These are phyloP conservation scores for Acaromyces ingoldii DNA, from an alignment of 1,284 basidiomycete genomes.

Conservation along the genomic window DNA sequence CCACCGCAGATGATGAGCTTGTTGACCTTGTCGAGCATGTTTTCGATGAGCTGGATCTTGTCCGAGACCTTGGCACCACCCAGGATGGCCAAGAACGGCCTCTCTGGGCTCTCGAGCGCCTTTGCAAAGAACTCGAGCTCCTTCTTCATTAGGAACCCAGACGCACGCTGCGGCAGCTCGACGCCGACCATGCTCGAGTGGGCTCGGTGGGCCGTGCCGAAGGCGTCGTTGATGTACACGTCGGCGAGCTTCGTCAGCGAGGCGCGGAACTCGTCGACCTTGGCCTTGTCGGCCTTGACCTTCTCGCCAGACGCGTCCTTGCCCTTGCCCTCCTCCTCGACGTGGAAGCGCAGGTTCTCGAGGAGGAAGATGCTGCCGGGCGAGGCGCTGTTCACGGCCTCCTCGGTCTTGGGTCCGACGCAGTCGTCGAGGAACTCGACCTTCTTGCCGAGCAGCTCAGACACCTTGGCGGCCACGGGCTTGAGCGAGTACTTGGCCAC, in stretches of 20 bases:
- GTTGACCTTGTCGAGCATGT: conserved; percentile 98
- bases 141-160: conserved; percentile 97
- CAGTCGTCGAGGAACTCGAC: conserved; percentile 79
- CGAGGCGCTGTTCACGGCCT: conserved; percentile 65
- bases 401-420: conserved; percentile 78
- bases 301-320: conserved; percentile 91
- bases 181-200: conserved; percentile 99
- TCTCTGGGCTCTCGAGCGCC: conserved; percentile 86
- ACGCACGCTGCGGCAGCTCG: conserved; percentile 83
- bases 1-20: conserved; percentile 95
- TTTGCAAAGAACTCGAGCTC: conserved; percentile 99
- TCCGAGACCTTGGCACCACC: conserved; percentile 98
- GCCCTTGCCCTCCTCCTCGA: conserved; percentile 91
- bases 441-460: conserved; percentile 51
- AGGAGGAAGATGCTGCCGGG: conserved; percentile 81
- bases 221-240: conserved; percentile 97
- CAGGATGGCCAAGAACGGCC: conserved; percentile 95
- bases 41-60: conserved; percentile 98
- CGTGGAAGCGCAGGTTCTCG: conserved; percentile 97
- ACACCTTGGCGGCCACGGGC: conserved; percentile 62
- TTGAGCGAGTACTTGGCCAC: conserved; percentile 86
- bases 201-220: conserved; percentile 95
- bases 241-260: conserved; percentile 86
- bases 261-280: conserved; percentile 78
- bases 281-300: conserved; percentile 79